Evolutionary conservation across 352 stramenopile species (phyloP), one percentile per base, ranked within the genome.

Genomic region (Peronospora belbahrii): DNA sequence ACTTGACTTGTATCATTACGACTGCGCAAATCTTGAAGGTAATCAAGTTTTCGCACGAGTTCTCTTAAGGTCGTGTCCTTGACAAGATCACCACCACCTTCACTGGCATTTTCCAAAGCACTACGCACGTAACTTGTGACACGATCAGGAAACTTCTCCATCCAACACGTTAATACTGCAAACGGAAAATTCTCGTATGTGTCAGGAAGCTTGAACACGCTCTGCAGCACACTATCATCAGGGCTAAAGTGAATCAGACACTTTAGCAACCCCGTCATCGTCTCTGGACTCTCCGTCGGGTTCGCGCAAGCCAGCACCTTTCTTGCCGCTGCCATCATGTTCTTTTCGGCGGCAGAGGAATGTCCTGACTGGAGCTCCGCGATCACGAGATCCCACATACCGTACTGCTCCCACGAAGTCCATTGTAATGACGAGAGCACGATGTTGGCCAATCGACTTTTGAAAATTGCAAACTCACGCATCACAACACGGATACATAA

Each of bases 391-490:
- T 92, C 81, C 81, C 81, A 92, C 46, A 88, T 62, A 1, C 68
- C 70, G 33, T 74, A 85, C 52, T 92, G 81, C 40, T 92, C 78
- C 78, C 78, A 92, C 13, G 81, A 89, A 10, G 56, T 88, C 81
- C 81, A 92, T 40, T 83, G 58, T 9, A 92, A 57, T 11, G 81
- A 92, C 19, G 78, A 78, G 4, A 90, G 55, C 13, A 92, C 49
- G 2, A 88, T 65, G 30, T 80, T 90, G 11, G 78, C 62, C 11
- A 88, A 52, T 1, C 74, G 78, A n/a, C 65, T 75, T 38, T 73
- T 71, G 30, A 89, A 80, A 35, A 93, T 62, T 5, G 68, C 62
- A 47, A 89, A 90, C 39, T 93, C 79, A 28, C 79, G 62, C n/a
- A 87, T 68, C 31, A 87, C 53, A 17, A 93, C 50, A 15, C 78